These are phyloP conservation scores for Tricholomella constricta DNA, from an alignment of 768 basidiomycete species.

Conservation along the genomic window DNA sequence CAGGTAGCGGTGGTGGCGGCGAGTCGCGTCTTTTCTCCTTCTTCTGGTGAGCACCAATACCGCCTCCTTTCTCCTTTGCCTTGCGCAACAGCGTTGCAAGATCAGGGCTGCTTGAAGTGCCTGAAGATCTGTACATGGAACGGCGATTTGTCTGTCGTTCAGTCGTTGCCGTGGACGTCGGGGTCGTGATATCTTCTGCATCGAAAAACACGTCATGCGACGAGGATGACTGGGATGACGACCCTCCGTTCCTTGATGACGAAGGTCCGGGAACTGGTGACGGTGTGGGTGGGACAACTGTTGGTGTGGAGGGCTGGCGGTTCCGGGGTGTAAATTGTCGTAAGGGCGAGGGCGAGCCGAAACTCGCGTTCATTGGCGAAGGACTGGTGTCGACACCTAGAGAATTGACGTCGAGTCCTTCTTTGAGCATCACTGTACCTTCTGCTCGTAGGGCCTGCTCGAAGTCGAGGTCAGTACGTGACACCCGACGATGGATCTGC, in stretches of 20 bases:
- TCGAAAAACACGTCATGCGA: conserved; percentile 65
- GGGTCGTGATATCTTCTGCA: conserved; percentile 47
- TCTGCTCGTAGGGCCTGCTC: conserved; percentile 71
- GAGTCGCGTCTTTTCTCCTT: conserved; percentile 37
- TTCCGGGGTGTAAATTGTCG: conserved; percentile 35
- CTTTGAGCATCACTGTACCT: conserved; percentile 68
- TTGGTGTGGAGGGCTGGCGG: conserved; percentile 58
- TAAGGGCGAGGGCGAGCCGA: conserved; percentile 43
- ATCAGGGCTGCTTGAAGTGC: conserved; percentile 91
- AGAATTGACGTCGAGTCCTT: conserved; percentile 68
- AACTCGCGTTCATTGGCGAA: conserved; percentile 39
- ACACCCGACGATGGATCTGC: conserved; percentile 53
- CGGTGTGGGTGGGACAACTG: conserved; percentile 71
- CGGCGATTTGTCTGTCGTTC: conserved; percentile 76
- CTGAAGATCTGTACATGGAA: conserved; percentile 85
- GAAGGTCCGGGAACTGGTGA: conserved; percentile 43
- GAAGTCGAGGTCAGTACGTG: conserved; percentile 80
- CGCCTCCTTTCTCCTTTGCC: conserved; percentile 68
- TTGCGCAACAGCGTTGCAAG: conserved; percentile 85
- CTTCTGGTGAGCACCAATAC: conserved; percentile 34
- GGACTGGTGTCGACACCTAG: conserved; percentile 57
- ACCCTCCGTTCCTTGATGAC: conserved; percentile 26
- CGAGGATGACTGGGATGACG: conserved; percentile 52
- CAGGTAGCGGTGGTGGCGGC: conserved; percentile 47
- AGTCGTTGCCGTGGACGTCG: conserved; percentile 28